Evolutionary conservation across 169 alveolate species (phyloP), one percentile per base, ranked within the genome.

Genomic region (Plasmodium vivax): DNA sequence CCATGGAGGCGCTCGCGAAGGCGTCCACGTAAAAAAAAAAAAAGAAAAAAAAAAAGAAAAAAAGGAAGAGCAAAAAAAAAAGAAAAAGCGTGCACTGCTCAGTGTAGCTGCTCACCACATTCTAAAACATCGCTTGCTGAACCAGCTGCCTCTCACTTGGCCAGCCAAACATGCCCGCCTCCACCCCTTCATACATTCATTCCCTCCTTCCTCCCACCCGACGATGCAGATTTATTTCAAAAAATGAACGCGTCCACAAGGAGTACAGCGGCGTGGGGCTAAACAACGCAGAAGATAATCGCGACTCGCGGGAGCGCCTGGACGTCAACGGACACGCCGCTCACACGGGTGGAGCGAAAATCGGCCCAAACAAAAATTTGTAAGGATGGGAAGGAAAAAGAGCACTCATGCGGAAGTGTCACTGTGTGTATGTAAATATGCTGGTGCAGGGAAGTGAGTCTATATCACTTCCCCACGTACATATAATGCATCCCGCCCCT

Each of bases 201-300:
- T 38, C 38, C 38, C 16, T 34, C 38, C 19, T 77, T 77, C 6
- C n/a, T n/a, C n/a, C 30, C 58, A 77, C 34, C 58, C 38, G 54
- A 23, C 56, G 12, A 62, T 90, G 32, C 30, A 90, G 94, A 80
- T 14, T 90, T 90, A 90, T 90, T 38, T 58, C 90, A 8, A 81
- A 90, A 41, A 90, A 90, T 23, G 94, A 80, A 19, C 82, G 94
- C 38, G 45, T 90, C 45, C 91, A 79, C 45, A 62, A 80, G 38
- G 94, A 56, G 47, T 90, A 58, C 73, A 81, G 71, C 30, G 94
- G 94, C 14, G 34, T 79, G 19, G 94, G 94, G 2, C 16, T 90
- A 38, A 79, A 62, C 30, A 38, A 32, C 45, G 43, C 23, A n/a
- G 77, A 85, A 19, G 30, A 74, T 41, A 56, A 45, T 16, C 19